Evolutionary conservation across 73 alveolate genomes (phyloP), one percentile per base, ranked within the genome.

Genomic region (Paramecium tetraurelia): DNA sequence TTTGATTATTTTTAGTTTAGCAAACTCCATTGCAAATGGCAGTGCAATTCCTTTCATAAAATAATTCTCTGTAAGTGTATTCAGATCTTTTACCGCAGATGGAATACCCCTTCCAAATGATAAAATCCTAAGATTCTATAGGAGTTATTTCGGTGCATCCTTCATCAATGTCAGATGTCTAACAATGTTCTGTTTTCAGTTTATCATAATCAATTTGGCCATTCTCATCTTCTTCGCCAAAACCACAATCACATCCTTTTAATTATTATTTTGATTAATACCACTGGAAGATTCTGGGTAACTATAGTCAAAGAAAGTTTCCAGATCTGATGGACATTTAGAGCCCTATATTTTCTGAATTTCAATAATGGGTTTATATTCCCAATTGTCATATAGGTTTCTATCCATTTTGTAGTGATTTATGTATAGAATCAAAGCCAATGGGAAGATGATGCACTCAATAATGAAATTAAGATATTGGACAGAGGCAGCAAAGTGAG

Each of bases 241-340:
- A 24, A 2, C 90, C 90, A 48, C 90, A 80, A 76, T 76, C 21
- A 43, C 89, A 76, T 29, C 85, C 85, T 70, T 8, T 31, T 22
- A 7, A 29, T n/a, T 11, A 6, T 27, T 1, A 12, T 3, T 10
- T 10, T 20, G 3, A 9, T 36, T 5, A 72, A 35, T 72, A 80
- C 90, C 89, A 24, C 58, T 31, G 9, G 43, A 14, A 0, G 70
- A 40, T 21, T 33, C 63, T n/a, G 89, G 89, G 20, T 24, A 76
- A 1, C 6, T 24, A 44, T 80, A 80, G 2, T 9, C 57, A 27
- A 80, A 46, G 44, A 80, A 22, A 1, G 31, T 27, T 46, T 80
- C 90, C 7, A 18, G n/a, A 22, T 46, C 50, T 0, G 36, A n/a
- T 22, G 70, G 72, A 24, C 90, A 80, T 80, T 80, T 10, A 16